phyloP scores from a whole-genome alignment of 2,329 filamentous ascomycete genomes.

The Teratosphaeriaceae sp. region DNA sequence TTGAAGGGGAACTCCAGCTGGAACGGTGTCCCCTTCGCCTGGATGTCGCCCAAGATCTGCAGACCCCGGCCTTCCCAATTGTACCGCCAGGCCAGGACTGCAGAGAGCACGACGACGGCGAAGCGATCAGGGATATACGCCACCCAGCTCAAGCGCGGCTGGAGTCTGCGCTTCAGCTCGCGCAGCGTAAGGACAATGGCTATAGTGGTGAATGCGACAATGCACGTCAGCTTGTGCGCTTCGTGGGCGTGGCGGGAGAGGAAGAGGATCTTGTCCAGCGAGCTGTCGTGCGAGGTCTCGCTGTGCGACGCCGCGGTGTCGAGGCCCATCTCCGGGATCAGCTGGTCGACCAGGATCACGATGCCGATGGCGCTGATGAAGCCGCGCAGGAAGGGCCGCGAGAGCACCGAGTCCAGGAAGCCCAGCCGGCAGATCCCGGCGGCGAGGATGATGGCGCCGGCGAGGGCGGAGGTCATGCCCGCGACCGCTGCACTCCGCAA shows the following conservation, averaged over 20 bases:
- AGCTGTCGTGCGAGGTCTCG: constrained; percentile 73
- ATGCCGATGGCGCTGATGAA: constrained; percentile 98
- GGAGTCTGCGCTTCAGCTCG: constrained; percentile 71
- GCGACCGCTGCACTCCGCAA: constrained; percentile 74
- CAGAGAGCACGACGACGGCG: constrained; percentile 77
- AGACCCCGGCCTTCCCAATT: constrained; percentile 76
- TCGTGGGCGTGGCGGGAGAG: constrained; percentile 60
- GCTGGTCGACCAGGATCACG: constrained; percentile 90
- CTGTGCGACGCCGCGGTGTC: constrained; percentile 55
- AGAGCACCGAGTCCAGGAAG: constrained; percentile 91
- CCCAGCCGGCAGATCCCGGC: constrained; percentile 80
- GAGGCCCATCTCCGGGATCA: constrained; percentile 84
- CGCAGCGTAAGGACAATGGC: constrained; percentile 78
- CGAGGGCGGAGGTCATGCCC: constrained; percentile 80
- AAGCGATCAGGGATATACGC: constrained; percentile 92
- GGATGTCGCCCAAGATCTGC: constrained; percentile 74
- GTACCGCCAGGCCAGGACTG: constrained; percentile 68
- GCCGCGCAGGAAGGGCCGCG: constrained; percentile 82
- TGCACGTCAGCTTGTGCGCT: constrained; percentile 67
- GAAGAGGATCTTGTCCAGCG: constrained; percentile 78
- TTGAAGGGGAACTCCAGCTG: constrained; percentile 82
- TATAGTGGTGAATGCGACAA: constrained; percentile 74
- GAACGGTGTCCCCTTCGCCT: constrained; percentile 64
- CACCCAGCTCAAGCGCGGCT: constrained; percentile 70
- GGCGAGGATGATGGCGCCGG: constrained; percentile 80